Conservation (phyloP, 2,329 filamentous ascomycete species). For the Fusarium concolor region DNA sequence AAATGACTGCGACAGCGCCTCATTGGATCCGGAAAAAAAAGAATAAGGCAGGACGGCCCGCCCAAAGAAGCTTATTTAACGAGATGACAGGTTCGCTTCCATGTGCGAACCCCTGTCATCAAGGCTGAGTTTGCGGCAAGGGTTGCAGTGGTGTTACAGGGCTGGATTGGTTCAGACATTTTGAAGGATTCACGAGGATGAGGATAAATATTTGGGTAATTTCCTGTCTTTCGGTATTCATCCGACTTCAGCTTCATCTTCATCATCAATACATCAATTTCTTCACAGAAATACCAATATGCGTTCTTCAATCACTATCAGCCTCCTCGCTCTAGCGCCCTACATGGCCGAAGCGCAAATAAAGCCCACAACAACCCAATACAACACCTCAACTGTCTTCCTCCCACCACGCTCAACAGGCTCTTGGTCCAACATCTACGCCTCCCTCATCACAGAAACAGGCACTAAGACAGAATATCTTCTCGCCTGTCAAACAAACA, state of each 20-base stretch:
- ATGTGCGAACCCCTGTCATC: not conserved
- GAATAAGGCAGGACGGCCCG: not conserved
- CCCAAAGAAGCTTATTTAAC: not conserved
- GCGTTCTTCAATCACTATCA: not conserved
- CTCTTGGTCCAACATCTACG: slow-evolving; percentile 38
- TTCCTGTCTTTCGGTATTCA: not conserved
- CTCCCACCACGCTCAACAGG: slow-evolving; percentile 31
- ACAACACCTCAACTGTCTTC: slow-evolving; percentile 32
- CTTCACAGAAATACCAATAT: too few species aligned
- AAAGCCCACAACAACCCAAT: too few species aligned
- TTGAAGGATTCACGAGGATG: not conserved
- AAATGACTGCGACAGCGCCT: not conserved
- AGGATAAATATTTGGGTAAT: not conserved
- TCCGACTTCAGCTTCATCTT: not conserved
- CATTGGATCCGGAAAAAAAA: not conserved
- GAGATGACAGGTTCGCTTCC: not conserved
- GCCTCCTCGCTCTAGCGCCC: slow-evolving; percentile 1
- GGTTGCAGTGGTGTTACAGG: not conserved
- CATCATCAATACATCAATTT: too few species aligned
- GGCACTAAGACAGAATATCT: slow-evolving; percentile 40
- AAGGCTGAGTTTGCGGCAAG: slow-evolving; percentile 6
- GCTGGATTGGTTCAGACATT: not conserved
- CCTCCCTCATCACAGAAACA: slow-evolving; percentile 39
- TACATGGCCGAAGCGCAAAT: slow-evolving; percentile 9
- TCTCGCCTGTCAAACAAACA: slow-evolving; percentile 40